phyloP scores from a whole-genome alignment of 176 grass and related monocot genomes.

The Leersia perrieri region DNA sequence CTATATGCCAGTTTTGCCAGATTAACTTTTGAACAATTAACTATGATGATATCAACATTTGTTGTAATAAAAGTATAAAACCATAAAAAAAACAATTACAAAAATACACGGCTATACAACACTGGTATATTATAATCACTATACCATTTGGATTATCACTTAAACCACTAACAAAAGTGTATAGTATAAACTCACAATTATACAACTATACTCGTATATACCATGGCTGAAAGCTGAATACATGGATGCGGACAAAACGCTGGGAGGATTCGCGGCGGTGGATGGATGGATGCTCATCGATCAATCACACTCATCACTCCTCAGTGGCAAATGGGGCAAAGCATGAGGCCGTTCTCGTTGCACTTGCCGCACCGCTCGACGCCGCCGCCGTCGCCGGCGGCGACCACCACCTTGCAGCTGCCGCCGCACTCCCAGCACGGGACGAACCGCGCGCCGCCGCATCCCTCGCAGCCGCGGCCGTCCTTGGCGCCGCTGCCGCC shows the following conservation, averaged over 20 bases:
- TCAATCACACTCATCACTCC: too few species aligned
- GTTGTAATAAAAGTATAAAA: too few species aligned
- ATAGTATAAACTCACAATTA: neutral
- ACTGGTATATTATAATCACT: neutral
- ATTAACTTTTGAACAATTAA: neutral
- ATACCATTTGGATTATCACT: neutral
- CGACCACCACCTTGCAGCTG: conserved; percentile 67
- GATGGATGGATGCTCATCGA: too few species aligned
- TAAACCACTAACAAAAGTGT: neutral
- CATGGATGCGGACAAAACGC: neutral
- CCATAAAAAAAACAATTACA: neutral
- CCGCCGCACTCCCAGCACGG: conserved; percentile 86
- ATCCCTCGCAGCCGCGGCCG: conserved; percentile 68
- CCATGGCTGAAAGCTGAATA: neutral
- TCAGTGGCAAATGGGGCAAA: conserved; percentile 93
- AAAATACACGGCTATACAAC: neutral
- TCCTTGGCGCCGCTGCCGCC: conserved; percentile 37
- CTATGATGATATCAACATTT: neutral
- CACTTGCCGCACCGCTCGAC: conserved; percentile 65
- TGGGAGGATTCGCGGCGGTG: neutral
- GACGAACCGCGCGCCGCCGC: conserved; percentile 74
- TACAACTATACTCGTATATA: neutral
- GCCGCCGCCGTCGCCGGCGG: conserved; percentile 15
- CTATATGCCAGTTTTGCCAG: neutral
- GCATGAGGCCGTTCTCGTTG: conserved; percentile 86